A percentile compares a stretch with the other conserved stretches of the same genome.
Evolutionary conservation across 495 filamentous ascomycete species (phyloP).

Genomic region (Evernia prunastri): DNA sequence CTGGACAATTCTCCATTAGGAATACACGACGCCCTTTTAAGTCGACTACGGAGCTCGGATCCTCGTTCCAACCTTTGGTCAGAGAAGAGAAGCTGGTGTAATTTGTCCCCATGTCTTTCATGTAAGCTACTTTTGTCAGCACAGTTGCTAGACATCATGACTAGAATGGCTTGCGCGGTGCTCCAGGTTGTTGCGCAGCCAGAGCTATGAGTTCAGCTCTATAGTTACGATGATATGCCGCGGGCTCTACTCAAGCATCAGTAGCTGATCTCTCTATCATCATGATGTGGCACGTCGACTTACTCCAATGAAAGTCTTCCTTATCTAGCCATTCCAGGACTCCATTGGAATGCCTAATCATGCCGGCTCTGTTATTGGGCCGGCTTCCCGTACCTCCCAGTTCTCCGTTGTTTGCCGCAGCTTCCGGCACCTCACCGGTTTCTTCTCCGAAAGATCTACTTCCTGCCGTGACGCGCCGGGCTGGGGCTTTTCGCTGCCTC

Average conservation of each 20-base stretch:
- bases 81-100: background rate
- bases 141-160: background rate
- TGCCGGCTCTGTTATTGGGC: background rate
- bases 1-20: background rate
- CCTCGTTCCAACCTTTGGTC: background rate
- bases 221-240: background rate
- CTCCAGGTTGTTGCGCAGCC: background rate
- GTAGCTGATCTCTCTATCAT: background rate
- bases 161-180: background rate
- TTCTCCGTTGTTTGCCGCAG: background rate
- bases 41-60: background rate
- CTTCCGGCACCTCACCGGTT: background rate
- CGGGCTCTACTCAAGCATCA: background rate
- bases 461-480: background rate
- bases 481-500: background rate
- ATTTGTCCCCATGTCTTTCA: background rate
- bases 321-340: background rate
- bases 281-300: background rate
- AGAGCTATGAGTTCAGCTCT: background rate
- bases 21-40: background rate
- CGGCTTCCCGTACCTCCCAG: too few species aligned
- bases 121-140: background rate
- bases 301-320: background rate
- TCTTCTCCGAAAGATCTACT: background rate
- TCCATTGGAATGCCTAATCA: background rate